Conservation (phyloP, 768 basidiomycete species). For the Rossbeevera mucosa region DNA sequence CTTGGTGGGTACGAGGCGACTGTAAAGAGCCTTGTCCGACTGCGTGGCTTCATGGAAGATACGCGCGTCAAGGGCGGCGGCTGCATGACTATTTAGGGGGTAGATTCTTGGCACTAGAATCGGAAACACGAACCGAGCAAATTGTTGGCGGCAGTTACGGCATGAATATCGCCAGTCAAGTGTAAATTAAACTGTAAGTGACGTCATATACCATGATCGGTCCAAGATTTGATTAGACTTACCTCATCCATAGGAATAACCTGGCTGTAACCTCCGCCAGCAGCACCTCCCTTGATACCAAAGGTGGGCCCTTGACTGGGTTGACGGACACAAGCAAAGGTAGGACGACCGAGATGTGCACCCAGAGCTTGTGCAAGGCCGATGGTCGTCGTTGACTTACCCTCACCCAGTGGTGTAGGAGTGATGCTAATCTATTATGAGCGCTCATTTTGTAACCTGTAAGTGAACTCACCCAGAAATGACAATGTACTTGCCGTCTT, state of each 20-base stretch:
- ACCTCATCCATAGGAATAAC: slow-evolving; percentile 99
- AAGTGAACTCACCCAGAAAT: slow-evolving; percentile 68
- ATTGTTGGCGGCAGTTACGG: slow-evolving; percentile 96
- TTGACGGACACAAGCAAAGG: slow-evolving; percentile 96
- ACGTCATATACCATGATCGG: slow-evolving; percentile 3
- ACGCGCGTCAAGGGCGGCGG: slow-evolving; percentile 93
- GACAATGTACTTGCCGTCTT: slow-evolving; percentile 94
- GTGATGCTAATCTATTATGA: slow-evolving; percentile 59
- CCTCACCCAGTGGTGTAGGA: slow-evolving; percentile 94
- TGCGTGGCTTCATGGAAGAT: slow-evolving; percentile 98
- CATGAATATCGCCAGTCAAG: slow-evolving; percentile 95
- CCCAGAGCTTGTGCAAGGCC: slow-evolving; percentile 95
- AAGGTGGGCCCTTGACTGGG: slow-evolving; percentile 99
- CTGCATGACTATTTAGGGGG: slow-evolving; percentile 35
- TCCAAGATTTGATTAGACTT: slow-evolving; percentile 7
- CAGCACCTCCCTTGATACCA: slow-evolving; percentile 98
- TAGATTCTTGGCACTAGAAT: neutral
- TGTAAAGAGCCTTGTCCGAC: slow-evolving; percentile 91
- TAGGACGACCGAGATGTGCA: slow-evolving; percentile 86
- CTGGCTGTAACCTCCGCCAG: slow-evolving; percentile 97
- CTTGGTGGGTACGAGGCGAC: slow-evolving; percentile 84
- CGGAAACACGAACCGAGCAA: slow-evolving; percentile 58
- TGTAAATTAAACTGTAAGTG: slow-evolving; percentile 82
- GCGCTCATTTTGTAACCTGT: neutral
- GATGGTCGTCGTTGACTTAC: slow-evolving; percentile 97